These are phyloP conservation scores for Phytophthora sansomeana DNA, from an alignment of 352 stramenopile species.

Conservation along the genomic window DNA sequence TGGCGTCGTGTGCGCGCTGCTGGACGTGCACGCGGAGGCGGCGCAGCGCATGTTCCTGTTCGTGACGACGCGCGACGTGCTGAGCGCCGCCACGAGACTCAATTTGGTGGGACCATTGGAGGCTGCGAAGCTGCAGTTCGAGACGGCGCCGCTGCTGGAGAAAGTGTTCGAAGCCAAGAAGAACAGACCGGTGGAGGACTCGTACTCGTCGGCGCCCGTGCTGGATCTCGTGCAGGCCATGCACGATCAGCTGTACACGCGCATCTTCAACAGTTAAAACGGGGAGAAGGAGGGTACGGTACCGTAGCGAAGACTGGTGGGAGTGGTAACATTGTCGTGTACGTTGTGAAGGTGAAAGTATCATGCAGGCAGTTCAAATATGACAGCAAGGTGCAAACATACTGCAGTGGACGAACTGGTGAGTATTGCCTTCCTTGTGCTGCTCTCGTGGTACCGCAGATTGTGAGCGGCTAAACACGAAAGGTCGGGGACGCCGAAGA, in stretches of 20 bases:
- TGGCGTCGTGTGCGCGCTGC: slow-evolving; percentile 64
- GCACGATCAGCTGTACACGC: slow-evolving; percentile 90
- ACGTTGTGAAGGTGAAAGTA: neutral
- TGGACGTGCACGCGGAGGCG: slow-evolving; percentile 49
- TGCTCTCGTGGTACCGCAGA: neutral
- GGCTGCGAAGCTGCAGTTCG: slow-evolving; percentile 73
- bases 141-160: slow-evolving; percentile 58
- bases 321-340: slow-evolving; percentile 1
- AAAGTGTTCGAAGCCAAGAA: slow-evolving; percentile 70
- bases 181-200: slow-evolving; percentile 64
- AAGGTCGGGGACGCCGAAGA: slow-evolving; percentile 16
- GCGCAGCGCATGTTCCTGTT: slow-evolving; percentile 87
- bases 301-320: neutral
- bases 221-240: slow-evolving; percentile 85
- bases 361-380: slow-evolving; percentile 6
- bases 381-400: neutral
- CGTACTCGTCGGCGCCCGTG: slow-evolving; percentile 81
- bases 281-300: neutral
- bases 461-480: slow-evolving; percentile 1
- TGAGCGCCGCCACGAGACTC: slow-evolving; percentile 81
- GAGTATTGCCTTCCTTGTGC: neutral
- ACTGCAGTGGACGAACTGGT: neutral
- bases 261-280: slow-evolving; percentile 84
- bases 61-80: slow-evolving; percentile 70
- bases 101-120: slow-evolving; percentile 83